These are phyloP conservation scores for Gypsophila paniculata DNA, from an alignment of 179 eudicot species.

Conservation along the genomic window DNA sequence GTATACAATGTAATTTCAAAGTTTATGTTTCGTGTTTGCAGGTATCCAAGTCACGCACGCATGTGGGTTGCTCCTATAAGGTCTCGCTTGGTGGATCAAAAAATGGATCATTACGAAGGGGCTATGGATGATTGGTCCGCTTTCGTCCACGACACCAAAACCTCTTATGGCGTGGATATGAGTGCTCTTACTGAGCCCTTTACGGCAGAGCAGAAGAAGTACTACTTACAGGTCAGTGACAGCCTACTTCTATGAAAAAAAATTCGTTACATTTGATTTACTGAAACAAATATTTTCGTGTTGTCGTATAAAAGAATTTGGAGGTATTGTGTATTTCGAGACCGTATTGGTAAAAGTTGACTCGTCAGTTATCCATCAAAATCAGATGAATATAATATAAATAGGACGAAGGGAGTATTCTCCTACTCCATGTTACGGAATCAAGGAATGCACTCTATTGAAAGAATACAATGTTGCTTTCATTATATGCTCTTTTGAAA, in stretches of 20 bases:
- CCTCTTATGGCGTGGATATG: slow-evolving; percentile 90
- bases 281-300: too few relatives aligned
- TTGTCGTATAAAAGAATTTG: too few relatives aligned
- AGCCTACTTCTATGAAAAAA: neutral
- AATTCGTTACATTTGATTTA: neutral
- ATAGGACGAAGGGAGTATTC: too few relatives aligned
- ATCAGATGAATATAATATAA: too few relatives aligned
- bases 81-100: slow-evolving; percentile 70
- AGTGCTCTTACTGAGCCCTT: slow-evolving; percentile 62
- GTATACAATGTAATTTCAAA: neutral
- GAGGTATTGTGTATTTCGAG: too few relatives aligned
- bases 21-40: slow-evolving; percentile 26
- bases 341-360: too few relatives aligned
- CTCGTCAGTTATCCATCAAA: too few relatives aligned
- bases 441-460: too few relatives aligned
- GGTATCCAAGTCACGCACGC: slow-evolving; percentile 98
- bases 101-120: slow-evolving; percentile 64
- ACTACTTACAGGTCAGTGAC: slow-evolving; percentile 65
- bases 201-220: slow-evolving; percentile 67
- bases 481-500: too few relatives aligned
- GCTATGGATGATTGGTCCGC: slow-evolving; percentile 77
- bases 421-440: too few relatives aligned
- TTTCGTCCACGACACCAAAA: slow-evolving; percentile 64
- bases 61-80: slow-evolving; percentile 95
- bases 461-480: too few relatives aligned